Conservation (phyloP, 805 yeast genomes). For the Teunomyces tritomae region DNA sequence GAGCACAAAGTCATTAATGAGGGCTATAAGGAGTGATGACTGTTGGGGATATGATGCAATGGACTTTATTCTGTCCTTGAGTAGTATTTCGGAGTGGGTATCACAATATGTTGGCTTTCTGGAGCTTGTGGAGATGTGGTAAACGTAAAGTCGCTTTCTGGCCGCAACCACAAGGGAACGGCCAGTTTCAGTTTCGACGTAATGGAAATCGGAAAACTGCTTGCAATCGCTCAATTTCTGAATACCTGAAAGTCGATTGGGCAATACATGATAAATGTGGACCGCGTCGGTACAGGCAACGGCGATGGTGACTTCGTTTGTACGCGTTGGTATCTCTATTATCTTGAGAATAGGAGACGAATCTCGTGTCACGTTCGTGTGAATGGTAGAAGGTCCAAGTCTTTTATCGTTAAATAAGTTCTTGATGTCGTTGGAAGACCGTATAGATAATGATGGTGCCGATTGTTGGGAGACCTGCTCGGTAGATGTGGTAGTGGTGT, state of each 20-base stretch:
- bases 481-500: not conserved
- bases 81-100: constrained; percentile 19
- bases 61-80: constrained; percentile 32
- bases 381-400: constrained; percentile 18
- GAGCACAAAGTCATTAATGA: constrained; percentile 24
- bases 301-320: constrained; percentile 1
- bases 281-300: not conserved
- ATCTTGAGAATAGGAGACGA: constrained; percentile 18
- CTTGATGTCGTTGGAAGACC: constrained; percentile 19
- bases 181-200: constrained; percentile 15
- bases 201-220: constrained; percentile 15
- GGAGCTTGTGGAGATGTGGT: constrained; percentile 25
- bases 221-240: constrained; percentile 26
- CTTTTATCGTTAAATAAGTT: constrained; percentile 17
- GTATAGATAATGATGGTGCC: constrained; percentile 6
- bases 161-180: constrained; percentile 26
- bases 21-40: constrained; percentile 19
- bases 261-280: not conserved
- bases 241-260: constrained; percentile 11
- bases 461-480: not conserved
- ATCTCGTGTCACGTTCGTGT: constrained; percentile 17
- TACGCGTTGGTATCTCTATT: not conserved
- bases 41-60: constrained; percentile 12
- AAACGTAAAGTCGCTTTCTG: constrained; percentile 29
- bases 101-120: constrained; percentile 29